A percentile compares a stretch with the other conserved stretches of the same genome.
phyloP scores from a whole-genome alignment of 2,329 filamentous ascomycete genomes.

The Blastomyces percursus region DNA sequence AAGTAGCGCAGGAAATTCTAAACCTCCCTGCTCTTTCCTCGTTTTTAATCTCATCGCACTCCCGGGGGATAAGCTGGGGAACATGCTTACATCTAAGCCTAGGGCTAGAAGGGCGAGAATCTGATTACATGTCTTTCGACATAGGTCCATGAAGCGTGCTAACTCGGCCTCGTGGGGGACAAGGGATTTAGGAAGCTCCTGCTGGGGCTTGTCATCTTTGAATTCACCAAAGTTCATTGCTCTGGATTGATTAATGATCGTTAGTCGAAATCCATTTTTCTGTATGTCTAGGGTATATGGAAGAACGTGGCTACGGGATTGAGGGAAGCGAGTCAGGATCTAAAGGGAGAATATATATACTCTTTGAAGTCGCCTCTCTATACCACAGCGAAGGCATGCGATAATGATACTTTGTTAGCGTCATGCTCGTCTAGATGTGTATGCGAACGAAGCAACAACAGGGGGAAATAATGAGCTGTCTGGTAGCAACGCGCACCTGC shows the following conservation, averaged over 20 bases:
- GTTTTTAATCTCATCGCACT: not conserved
- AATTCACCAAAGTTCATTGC: constrained; percentile 90
- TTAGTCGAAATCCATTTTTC: not conserved
- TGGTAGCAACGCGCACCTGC: constrained; percentile 42
- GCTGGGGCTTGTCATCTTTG: constrained; percentile 54
- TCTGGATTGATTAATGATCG: constrained; percentile 36
- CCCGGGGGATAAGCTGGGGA: not conserved
- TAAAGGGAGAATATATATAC: constrained; percentile 36
- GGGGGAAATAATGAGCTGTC: not conserved
- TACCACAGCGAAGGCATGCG: constrained; percentile 5
- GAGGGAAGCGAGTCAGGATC: not conserved
- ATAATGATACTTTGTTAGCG: not conserved
- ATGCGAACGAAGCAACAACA: not conserved
- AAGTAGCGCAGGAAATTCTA: not conserved
- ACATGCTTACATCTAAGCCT: constrained; percentile 51
- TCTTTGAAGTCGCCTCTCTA: constrained; percentile 81
- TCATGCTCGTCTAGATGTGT: not conserved
- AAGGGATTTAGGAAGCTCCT: constrained; percentile 62
- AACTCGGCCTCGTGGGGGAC: constrained; percentile 50
- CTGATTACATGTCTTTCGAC: constrained; percentile 59
- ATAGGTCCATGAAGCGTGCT: constrained; percentile 55
- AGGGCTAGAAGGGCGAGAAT: constrained; percentile 68
- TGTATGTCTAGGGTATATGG: not conserved
- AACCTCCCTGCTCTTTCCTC: not conserved
- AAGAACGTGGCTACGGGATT: constrained; percentile 1